Base-by-base conservation (phyloP, 495 filamentous ascomycete genomes). In the Opeltia flavorubescens region DNA sequence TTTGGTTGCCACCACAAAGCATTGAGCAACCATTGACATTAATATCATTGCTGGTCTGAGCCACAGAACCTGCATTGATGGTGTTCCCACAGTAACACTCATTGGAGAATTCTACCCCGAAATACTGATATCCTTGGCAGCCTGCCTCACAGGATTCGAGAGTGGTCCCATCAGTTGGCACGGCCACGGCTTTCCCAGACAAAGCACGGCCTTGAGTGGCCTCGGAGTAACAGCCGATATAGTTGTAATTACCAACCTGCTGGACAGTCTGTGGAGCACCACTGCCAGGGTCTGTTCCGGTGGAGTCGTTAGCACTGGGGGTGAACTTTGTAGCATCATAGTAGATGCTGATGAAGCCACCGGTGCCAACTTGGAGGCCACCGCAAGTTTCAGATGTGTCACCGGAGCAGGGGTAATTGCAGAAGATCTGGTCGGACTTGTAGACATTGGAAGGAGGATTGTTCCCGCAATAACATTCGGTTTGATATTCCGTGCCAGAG, bases 381-480 rank as follows among this genome's bases (percentile, higher is more conserved):
- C 48, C 48, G 27, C 48, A 50, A 1, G 42, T 26, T 29, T 50
- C 26, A 27, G 12, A 36, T 38, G 27, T 7, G 25, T 50, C 43
- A 18, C 65, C 65, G 30, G 58, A 40, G 38, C 63, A 67, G 15
- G 57, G 44, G 44, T 58, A 67, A 29, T 63, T 59, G 48, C 65
- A 67, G 4, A 64, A 44, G n/a, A 25, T 42, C 5, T 64, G 55
- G 2, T 43, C 50, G n/a, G 34, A 62, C 63, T 53, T 61, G 50
- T 40, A 56, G 49, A 13, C 36, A 47, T 13, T 57, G 55, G 21
- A 57, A 51, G 13, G 17, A 1, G 35, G 44, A 2, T 6, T 50
- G 45, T 57, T 57, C 5, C 66, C 69, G 43, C 69, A 70, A 66
- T 68, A 72, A 50, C 71, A 76, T 51, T 74, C 69, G 25, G 52